These are phyloP conservation scores for Debaryomyces maramus DNA, from an alignment of 805 yeast genomes.

Conservation along the genomic window DNA sequence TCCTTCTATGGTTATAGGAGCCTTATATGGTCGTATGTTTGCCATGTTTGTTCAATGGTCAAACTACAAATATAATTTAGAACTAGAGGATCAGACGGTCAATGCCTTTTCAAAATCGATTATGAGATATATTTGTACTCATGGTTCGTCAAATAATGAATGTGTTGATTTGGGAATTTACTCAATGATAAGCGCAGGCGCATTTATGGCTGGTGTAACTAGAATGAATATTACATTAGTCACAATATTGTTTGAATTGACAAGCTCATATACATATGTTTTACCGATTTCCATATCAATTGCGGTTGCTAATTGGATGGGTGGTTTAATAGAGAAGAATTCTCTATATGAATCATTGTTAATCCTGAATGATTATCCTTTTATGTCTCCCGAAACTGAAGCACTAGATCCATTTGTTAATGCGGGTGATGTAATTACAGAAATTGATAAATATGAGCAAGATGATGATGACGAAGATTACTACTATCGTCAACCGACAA, in stretches of 20 bases:
- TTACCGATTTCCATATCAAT: slow-evolving; percentile 57
- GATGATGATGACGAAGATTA: slow-evolving; percentile 9
- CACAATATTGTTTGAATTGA: slow-evolving; percentile 52
- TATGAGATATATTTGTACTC: slow-evolving; percentile 15
- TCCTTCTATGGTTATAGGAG: slow-evolving; percentile 65
- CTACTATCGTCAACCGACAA: slow-evolving; percentile 2
- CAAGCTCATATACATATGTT: slow-evolving; percentile 57
- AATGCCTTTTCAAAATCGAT: slow-evolving; percentile 8
- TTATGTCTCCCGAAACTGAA: slow-evolving; percentile 44
- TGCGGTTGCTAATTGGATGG: slow-evolving; percentile 58
- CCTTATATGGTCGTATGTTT: slow-evolving; percentile 54
- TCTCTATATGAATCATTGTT: slow-evolving; percentile 53
- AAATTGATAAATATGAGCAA: slow-evolving; percentile 15
- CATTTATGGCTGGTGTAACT: slow-evolving; percentile 58
- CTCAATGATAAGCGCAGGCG: slow-evolving; percentile 56
- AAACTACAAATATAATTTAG: slow-evolving; percentile 17
- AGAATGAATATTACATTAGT: slow-evolving; percentile 55
- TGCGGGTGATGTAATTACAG: slow-evolving; percentile 37
- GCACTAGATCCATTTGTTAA: slow-evolving; percentile 30
- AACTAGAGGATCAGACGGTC: slow-evolving; percentile 10
- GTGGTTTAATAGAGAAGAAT: slow-evolving; percentile 49
- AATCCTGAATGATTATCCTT: slow-evolving; percentile 51
- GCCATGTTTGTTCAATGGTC: slow-evolving; percentile 45
- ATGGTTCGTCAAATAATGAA: slow-evolving; percentile 6
- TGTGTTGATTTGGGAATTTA: slow-evolving; percentile 52